Percentiles rank a stretch among this genome's conserved stretches.
Conservation (phyloP, 768 basidiomycete genomes). For the Mycena latifolia region DNA sequence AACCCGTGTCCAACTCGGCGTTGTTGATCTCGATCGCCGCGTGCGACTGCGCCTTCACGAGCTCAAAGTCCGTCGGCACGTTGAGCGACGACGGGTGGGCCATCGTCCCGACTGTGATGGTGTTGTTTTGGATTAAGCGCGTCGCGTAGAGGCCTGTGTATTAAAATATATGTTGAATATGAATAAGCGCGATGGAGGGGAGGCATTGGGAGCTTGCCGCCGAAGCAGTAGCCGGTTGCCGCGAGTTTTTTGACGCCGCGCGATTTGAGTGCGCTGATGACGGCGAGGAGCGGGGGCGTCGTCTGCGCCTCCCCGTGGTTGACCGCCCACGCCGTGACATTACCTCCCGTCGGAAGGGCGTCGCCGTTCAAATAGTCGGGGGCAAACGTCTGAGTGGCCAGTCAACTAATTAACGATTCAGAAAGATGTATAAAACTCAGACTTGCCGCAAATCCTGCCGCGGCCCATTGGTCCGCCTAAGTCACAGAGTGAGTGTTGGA, state of each 20-base stretch:
- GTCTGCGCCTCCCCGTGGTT: slow-evolving; percentile 47
- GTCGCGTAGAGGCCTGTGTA: slow-evolving; percentile 34
- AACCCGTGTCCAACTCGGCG: slow-evolving; percentile 36
- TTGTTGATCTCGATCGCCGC: slow-evolving; percentile 36
- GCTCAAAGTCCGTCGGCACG: slow-evolving; percentile 34
- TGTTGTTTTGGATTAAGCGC: slow-evolving; percentile 37
- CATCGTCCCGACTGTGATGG: slow-evolving; percentile 34
- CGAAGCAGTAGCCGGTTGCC: slow-evolving; percentile 53
- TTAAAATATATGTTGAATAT: not conserved
- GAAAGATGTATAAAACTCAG: too few species aligned
- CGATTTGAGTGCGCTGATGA: slow-evolving; percentile 48
- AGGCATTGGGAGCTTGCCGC: slow-evolving; percentile 31
- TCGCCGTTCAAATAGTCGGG: slow-evolving; percentile 38
- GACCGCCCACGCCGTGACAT: slow-evolving; percentile 46
- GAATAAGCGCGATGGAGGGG: too few species aligned
- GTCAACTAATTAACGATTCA: not conserved
- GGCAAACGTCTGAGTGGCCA: slow-evolving; percentile 27
- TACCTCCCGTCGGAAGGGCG: slow-evolving; percentile 23
- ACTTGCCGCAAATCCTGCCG: slow-evolving; percentile 34
- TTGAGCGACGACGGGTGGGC: slow-evolving; percentile 33
- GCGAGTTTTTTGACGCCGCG: slow-evolving; percentile 50
- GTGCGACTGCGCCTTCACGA: slow-evolving; percentile 32
- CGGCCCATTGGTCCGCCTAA: slow-evolving; percentile 36
- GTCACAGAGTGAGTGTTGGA: not conserved
- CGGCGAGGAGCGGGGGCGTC: slow-evolving; percentile 46